Conservation (phyloP, 768 basidiomycete genomes). For the Kwoniella dejecticola region DNA sequence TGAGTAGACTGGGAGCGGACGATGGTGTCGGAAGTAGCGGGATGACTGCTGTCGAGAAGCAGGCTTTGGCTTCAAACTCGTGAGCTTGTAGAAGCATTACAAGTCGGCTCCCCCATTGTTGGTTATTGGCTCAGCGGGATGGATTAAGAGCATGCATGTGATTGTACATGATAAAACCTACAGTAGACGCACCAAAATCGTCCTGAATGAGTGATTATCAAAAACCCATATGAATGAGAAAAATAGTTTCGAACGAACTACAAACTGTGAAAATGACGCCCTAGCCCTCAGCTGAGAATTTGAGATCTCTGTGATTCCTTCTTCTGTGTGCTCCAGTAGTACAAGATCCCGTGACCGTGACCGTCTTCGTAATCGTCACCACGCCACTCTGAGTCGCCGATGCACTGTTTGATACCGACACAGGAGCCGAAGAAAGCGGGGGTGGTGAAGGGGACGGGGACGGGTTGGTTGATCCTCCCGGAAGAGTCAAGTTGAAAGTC, state of each 20-base stretch:
- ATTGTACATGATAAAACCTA: too few relatives aligned
- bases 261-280: too few relatives aligned
- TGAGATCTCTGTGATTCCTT: constrained; percentile 13
- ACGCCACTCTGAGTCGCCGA: constrained; percentile 13
- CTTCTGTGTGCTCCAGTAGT: neutral
- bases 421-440: constrained; percentile 1
- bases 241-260: too few relatives aligned
- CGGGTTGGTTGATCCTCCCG: constrained; percentile 1
- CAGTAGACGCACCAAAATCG: too few relatives aligned
- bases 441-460: constrained; percentile 5
- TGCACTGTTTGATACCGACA: constrained; percentile 6
- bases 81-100: too few relatives aligned
- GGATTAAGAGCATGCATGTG: too few relatives aligned
- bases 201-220: too few relatives aligned
- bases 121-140: too few relatives aligned
- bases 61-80: too few relatives aligned
- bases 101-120: too few relatives aligned
- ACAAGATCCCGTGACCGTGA: constrained; percentile 21
- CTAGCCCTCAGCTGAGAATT: neutral
- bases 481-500: constrained; percentile 15
- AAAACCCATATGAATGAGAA: too few relatives aligned
- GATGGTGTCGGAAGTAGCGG: constrained; percentile 35
- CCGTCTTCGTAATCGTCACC: constrained; percentile 26
- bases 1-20: neutral
- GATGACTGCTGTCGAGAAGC: constrained; percentile 29